Evolutionary conservation across 495 filamentous ascomycete genomes (phyloP).

Genomic region (Wilcoxina mikolae): DNA sequence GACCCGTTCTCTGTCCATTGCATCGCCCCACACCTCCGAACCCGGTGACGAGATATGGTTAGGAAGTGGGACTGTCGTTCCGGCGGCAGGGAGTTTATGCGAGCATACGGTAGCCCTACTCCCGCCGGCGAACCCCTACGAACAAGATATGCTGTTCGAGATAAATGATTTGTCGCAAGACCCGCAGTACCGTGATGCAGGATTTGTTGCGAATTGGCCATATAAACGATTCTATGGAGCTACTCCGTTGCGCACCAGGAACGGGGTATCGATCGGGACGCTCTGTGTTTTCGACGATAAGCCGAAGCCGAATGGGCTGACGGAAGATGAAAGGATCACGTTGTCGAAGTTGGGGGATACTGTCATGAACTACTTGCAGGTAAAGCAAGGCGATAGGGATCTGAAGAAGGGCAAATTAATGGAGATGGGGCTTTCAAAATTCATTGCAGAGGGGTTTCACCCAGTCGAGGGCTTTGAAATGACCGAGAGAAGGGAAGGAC

Average conservation of each 20-base stretch:
- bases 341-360: slow-evolving; percentile 38
- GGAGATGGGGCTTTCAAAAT: slow-evolving; percentile 14
- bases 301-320: slow-evolving; percentile 33
- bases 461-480: slow-evolving; percentile 9
- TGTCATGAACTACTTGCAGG: slow-evolving; percentile 49
- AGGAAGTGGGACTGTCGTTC: slow-evolving; percentile 32
- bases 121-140: slow-evolving; percentile 17
- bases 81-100: slow-evolving; percentile 36
- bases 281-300: slow-evolving; percentile 51
- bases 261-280: slow-evolving; percentile 55
- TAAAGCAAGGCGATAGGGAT: slow-evolving; percentile 10
- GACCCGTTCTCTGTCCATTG: slow-evolving; percentile 39
- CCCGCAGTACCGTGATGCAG: slow-evolving; percentile 34
- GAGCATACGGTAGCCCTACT: slow-evolving; percentile 33
- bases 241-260: slow-evolving; percentile 50
- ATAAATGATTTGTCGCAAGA: slow-evolving; percentile 40
- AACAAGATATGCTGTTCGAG: slow-evolving; percentile 32
- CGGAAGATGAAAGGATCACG: slow-evolving; percentile 30
- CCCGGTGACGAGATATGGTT: slow-evolving; percentile 32
- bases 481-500: slow-evolving; percentile 12
- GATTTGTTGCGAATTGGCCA: slow-evolving; percentile 34
- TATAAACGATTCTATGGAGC: slow-evolving; percentile 46
- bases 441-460: slow-evolving; percentile 16
- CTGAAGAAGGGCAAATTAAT: slow-evolving; percentile 9
- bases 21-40: slow-evolving; percentile 27